phyloP scores from a whole-genome alignment of 345 rosid genomes.

The Turritis glabra region DNA sequence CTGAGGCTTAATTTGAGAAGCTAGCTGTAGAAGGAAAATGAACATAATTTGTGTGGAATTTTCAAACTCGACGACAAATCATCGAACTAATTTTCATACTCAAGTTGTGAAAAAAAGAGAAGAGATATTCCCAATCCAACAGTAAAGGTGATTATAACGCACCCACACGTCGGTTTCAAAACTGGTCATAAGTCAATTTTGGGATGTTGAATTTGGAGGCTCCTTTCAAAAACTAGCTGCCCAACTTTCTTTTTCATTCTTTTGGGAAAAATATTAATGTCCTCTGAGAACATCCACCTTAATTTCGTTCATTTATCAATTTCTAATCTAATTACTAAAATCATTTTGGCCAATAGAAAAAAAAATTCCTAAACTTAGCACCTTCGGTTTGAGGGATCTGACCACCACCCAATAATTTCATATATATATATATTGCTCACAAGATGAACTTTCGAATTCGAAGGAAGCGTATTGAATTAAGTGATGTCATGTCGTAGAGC shows the following conservation, averaged over 20 bases:
- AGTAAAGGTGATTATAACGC: background rate
- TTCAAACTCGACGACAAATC: background rate
- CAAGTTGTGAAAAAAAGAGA: background rate
- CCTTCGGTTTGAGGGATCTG: background rate
- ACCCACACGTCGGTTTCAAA: constrained; percentile 7
- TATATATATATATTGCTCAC: background rate
- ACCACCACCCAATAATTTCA: background rate
- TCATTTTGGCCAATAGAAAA: background rate
- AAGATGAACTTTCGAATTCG: background rate
- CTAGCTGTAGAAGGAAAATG: background rate
- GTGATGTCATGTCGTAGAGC: background rate
- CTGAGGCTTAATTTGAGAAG: background rate
- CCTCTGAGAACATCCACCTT: background rate
- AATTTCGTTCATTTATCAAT: background rate
- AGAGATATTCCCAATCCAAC: background rate
- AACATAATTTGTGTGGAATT: background rate
- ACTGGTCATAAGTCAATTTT: constrained; percentile 21
- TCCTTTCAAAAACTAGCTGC: constrained; percentile 5
- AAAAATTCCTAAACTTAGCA: background rate
- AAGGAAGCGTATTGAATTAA: background rate
- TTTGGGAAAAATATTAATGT: background rate
- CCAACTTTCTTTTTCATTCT: constrained; percentile 12
- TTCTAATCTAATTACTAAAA: background rate
- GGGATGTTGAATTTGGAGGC: constrained; percentile 24
- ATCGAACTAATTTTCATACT: background rate